These are phyloP conservation scores for Trypanosoma scelopori DNA, from an alignment of 208 protist genomes.

Conservation along the genomic window DNA sequence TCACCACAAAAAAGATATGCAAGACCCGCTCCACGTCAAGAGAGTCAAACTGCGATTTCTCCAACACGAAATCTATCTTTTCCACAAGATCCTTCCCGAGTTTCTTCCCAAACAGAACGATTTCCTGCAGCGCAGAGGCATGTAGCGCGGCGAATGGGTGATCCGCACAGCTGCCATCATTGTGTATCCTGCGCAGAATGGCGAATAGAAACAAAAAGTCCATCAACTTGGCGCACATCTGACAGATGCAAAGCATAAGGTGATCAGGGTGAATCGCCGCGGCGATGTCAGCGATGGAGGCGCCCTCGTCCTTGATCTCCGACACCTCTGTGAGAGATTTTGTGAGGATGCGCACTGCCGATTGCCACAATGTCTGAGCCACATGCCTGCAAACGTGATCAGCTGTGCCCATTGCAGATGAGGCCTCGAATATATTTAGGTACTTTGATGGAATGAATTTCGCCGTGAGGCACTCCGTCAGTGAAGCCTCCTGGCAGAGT, in stretches of 20 bases:
- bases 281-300: slow-evolving; percentile 61
- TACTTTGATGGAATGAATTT: slow-evolving; percentile 78
- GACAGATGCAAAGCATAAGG: slow-evolving; percentile 64
- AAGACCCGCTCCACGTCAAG: slow-evolving; percentile 70
- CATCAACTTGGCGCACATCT: slow-evolving; percentile 72
- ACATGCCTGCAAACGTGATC: slow-evolving; percentile 42
- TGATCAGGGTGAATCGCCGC: slow-evolving; percentile 77
- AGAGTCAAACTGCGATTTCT: slow-evolving; percentile 34
- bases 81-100: slow-evolving; percentile 71
- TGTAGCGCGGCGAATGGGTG: slow-evolving; percentile 45
- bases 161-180: slow-evolving; percentile 36
- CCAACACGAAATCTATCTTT: slow-evolving; percentile 64
- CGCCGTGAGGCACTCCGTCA: slow-evolving; percentile 64
- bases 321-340: slow-evolving; percentile 76
- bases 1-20: slow-evolving; percentile 77
- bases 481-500: slow-evolving; percentile 42
- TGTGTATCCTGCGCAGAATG: slow-evolving; percentile 58
- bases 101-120: slow-evolving; percentile 52
- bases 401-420: slow-evolving; percentile 33
- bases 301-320: slow-evolving; percentile 61
- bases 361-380: slow-evolving; percentile 61
- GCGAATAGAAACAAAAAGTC: slow-evolving; percentile 78
- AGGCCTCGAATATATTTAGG: slow-evolving; percentile 60
- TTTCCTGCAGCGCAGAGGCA: slow-evolving; percentile 32
- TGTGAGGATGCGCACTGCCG: slow-evolving; percentile 65